Base-by-base conservation (phyloP, 371 early-diverging fungal genomes). In the Apophysomyces sp. region DNA sequence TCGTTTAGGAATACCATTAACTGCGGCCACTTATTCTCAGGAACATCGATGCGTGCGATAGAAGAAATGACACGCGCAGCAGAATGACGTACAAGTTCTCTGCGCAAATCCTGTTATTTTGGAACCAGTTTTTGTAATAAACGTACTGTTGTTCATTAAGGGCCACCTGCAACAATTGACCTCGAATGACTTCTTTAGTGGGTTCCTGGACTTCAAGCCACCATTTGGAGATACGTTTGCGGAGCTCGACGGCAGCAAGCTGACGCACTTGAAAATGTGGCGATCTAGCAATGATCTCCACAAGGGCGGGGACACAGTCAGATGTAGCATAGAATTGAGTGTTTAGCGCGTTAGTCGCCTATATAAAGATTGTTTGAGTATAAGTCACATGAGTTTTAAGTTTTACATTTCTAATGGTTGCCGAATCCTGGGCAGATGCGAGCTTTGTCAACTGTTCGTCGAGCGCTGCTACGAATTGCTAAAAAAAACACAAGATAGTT, bases 41-140 rank as follows among this genome's bases (percentile, higher is more conserved):
- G 89, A 15, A 95, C 72, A 68, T 95, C 96, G 16, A 89, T 73
- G 63, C 89, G 83, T 30, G 96, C 97, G 34, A 94, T 85, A 9
- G 93, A 88, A 16, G 96, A 88, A 36, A 96, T 93, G 12, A 89
- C 94, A 52, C 93, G 92, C 29, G 94, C 92, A 58, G 89, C 79
- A 27, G 92, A 79, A 66, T 93, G 90, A 52, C 93, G 90, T 15
- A 89, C 86, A 55, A 89, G 81, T 26, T 84, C 78, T 53, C 92
- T 93, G 63, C 26, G 39, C 31, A 36, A 40, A 26, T 13, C 36
- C 52, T 7, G 9, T n/a, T 44, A 21, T 16, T 21, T n/a, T 31
- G 39, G 26, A 51, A 36, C 24, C 8, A 44, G 53, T 40, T 16
- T 13, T 26, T 18, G 4, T 28, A 21, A 21, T 18, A 44, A 4